Conservation (phyloP, 805 yeast genomes). For the Wickerhamomyces kurtzmanii region DNA sequence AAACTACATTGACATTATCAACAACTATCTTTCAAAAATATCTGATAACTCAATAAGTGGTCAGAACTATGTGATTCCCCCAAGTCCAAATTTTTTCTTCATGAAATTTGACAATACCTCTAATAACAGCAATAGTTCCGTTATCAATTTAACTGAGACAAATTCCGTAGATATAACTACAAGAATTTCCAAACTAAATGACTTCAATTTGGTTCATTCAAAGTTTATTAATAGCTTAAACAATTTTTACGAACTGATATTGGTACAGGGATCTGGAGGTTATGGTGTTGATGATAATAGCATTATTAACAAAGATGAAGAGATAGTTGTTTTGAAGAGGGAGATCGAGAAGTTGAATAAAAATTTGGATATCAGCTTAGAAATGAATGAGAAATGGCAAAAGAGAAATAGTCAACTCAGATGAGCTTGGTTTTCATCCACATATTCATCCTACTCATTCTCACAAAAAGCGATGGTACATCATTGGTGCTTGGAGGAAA, state of each 20-base stretch:
- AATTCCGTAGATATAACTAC: conserved; percentile 1
- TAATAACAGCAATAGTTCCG: no score
- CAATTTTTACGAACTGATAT: conserved; percentile 9
- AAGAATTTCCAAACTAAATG: conserved; percentile 3
- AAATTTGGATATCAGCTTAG: conserved; percentile 12
- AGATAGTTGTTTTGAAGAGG: conserved; percentile 5
- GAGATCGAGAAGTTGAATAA: conserved; percentile 2
- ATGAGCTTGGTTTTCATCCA: no score
- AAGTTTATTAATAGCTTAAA: conserved; percentile 6
- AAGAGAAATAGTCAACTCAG: no score
- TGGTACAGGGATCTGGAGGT: conserved; percentile 1
- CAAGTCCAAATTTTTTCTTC: conserved; percentile 10
- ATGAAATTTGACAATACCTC: conserved; percentile 1
- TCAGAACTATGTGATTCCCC: conserved; percentile 3
- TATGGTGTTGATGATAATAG: not conserved
- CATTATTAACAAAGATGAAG: conserved; percentile 1
- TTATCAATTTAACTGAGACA: no score
- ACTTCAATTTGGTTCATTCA: conserved; percentile 4
- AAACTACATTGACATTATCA: conserved; percentile 3
- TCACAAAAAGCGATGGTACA: no score
- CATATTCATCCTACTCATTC: no score
- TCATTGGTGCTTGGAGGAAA: no score
- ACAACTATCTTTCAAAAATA: conserved; percentile 1
- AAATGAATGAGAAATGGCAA: conserved; percentile 18
- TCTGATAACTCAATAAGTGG: not conserved